These are phyloP conservation scores for Holtermannia corniformis DNA, from an alignment of 768 basidiomycete species.

Conservation along the genomic window DNA sequence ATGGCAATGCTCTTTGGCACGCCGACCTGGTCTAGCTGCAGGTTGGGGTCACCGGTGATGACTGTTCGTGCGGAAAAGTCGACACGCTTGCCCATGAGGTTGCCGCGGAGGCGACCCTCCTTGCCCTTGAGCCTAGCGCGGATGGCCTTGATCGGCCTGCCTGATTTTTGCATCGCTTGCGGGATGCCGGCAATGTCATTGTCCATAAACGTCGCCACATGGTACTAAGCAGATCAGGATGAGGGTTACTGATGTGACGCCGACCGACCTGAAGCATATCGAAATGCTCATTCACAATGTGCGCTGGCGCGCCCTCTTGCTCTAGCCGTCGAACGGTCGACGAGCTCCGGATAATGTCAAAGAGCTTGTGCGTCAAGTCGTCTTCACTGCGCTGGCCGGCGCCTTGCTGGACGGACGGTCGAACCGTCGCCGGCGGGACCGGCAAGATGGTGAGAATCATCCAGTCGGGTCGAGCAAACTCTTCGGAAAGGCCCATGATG, in stretches of 20 bases:
- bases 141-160: conserved; percentile 94
- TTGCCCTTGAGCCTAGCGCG: conserved; percentile 97
- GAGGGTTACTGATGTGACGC: conserved; percentile 42
- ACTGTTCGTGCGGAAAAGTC: conserved; percentile 99
- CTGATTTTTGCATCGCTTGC: conserved; percentile 93
- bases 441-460: conserved; percentile 98
- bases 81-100: conserved; percentile 98
- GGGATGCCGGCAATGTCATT: conserved; percentile 98
- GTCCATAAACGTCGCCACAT: conserved; percentile 99
- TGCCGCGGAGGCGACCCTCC: conserved; percentile 93
- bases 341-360: conserved; percentile 92
- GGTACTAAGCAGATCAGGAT: conserved; percentile 59
- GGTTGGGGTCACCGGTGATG: conserved; percentile 96
- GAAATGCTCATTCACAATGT: conserved; percentile 91
- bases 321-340: conserved; percentile 84
- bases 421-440: conserved; percentile 94
- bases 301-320: conserved; percentile 91
- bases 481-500: conserved; percentile 82
- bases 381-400: conserved; percentile 87
- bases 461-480: conserved; percentile 97
- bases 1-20: conserved; percentile 92
- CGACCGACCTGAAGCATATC: conserved; percentile 92
- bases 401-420: conserved; percentile 92
- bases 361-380: conserved; percentile 95
- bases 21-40: conserved; percentile 92